phyloP scores from a whole-genome alignment of 176 grass and related monocot genomes.

The Pharus latifolius region DNA sequence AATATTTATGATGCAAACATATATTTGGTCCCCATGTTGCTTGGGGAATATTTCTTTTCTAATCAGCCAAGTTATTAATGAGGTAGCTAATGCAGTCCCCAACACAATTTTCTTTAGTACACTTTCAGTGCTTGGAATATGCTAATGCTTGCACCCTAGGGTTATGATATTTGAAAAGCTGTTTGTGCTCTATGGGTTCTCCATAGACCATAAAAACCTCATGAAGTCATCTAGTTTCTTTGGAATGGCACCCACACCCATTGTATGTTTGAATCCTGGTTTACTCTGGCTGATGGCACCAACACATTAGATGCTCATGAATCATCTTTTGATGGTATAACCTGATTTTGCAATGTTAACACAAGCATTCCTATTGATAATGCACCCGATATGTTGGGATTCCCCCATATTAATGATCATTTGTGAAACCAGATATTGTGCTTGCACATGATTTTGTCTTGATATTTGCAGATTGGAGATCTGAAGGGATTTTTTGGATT shows the following conservation, averaged over 20 bases:
- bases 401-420: no score
- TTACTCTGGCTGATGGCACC: neutral
- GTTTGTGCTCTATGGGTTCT: no score
- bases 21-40: neutral
- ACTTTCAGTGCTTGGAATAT: neutral
- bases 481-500: constrained; percentile 88
- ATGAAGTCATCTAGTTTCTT: neutral
- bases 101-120: neutral
- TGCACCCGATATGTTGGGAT: no score
- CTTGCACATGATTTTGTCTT: neutral
- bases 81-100: neutral
- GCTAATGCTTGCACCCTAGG: neutral
- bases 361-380: no score
- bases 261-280: neutral
- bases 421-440: neutral
- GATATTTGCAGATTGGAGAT: constrained; percentile 64
- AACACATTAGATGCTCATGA: neutral
- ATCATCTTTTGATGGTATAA: neutral
- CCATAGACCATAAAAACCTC: neutral
- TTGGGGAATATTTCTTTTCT: neutral
- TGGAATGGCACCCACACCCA: neutral
- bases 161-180: no score
- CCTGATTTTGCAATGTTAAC: neutral
- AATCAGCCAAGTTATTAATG: neutral
- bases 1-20: neutral